Evolutionary conservation across 1,284 basidiomycete genomes (phyloP), one percentile per base, ranked within the genome.

Genomic region (Nidula niveotomentosa): DNA sequence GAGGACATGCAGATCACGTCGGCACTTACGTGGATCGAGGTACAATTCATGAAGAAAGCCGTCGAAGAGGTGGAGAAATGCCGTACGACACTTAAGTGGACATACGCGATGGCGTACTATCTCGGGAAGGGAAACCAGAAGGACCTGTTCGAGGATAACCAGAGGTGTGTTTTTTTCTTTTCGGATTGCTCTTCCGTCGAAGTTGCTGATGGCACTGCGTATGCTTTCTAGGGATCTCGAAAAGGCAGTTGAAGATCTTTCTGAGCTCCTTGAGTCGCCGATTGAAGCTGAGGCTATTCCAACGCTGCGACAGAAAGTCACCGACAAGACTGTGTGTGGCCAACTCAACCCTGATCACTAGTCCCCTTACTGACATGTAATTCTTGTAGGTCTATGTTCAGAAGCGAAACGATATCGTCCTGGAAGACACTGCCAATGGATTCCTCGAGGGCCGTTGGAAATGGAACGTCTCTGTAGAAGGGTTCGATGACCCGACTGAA

Each of bases 41-140:
- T 74, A n/a, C 96, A 98, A 72, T 99, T 99, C 74, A 94, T 98
- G 78, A 94, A 94, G 76, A 96, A 96, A 72, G 96, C 96, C 0
- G 94, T 98, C 2, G 95, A 98, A 65, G 89, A 90, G 63, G 88
- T 93, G 8, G 85, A 89, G 60, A 90, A 90, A 69, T 98, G 96
- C 68, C 87, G 96, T 36, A 94, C 89, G 79, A 98, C 96, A 45
- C 84, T 99, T 59, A 98, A 98, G 74, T 99, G 97, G 96, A 98
- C 96, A 13, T 99, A 99, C 68, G 92, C 93, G n/a, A 98, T 99
- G 96, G 96, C 96, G 10, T 99, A 95, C 76, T 99, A 98, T 62
- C 79, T 91, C 36, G 83, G 86, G 55, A 87, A 85, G 67, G 88
- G 93, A 62, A 98, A 98, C 70, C 83, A 93, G 81, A 98, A 98